Percentiles rank a stretch among this genome's conserved stretches.
These are phyloP conservation scores for Kurtzmaniella quercitrusa DNA, from an alignment of 1,139 yeast species.

Conservation along the genomic window DNA sequence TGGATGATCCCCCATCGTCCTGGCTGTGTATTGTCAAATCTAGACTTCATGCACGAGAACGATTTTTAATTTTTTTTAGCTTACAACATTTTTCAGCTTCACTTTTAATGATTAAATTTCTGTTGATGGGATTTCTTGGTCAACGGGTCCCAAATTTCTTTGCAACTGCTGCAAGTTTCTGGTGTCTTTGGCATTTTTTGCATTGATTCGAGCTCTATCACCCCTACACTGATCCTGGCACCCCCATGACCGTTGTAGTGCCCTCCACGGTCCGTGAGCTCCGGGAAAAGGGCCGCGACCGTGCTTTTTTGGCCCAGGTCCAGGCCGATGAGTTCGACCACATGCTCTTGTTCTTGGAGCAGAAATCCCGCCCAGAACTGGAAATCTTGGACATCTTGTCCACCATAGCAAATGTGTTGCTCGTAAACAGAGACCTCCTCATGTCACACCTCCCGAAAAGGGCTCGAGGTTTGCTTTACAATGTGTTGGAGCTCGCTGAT, in stretches of 20 bases:
- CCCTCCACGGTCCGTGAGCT: conserved; percentile 9
- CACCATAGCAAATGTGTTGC: conserved; percentile 22
- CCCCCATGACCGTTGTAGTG: not conserved
- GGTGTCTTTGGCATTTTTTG: too few relatives aligned
- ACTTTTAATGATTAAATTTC: too few relatives aligned
- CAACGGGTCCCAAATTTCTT: too few relatives aligned
- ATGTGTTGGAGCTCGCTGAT: not conserved
- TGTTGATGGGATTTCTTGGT: too few relatives aligned
- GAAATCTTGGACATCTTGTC: conserved; percentile 19
- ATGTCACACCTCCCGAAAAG: conserved; percentile 11
- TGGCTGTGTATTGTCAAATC: too few relatives aligned
- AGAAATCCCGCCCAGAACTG: conserved; percentile 5
- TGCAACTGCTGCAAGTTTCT: too few relatives aligned
- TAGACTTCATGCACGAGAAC: too few relatives aligned
- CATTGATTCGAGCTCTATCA: too few relatives aligned
- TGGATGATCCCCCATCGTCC: too few relatives aligned
- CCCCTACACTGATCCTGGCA: too few relatives aligned
- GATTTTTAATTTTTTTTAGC: too few relatives aligned
- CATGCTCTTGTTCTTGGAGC: conserved; percentile 13
- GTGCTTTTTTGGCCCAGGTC: conserved; percentile 19
- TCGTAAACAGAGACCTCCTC: conserved; percentile 23
- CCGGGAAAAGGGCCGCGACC: conserved; percentile 16
- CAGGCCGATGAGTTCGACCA: conserved; percentile 13
- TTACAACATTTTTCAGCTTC: too few relatives aligned
- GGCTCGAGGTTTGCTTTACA: not conserved